Base-by-base conservation (phyloP, 495 filamentous ascomycete genomes). In the Patellaria atrata region DNA sequence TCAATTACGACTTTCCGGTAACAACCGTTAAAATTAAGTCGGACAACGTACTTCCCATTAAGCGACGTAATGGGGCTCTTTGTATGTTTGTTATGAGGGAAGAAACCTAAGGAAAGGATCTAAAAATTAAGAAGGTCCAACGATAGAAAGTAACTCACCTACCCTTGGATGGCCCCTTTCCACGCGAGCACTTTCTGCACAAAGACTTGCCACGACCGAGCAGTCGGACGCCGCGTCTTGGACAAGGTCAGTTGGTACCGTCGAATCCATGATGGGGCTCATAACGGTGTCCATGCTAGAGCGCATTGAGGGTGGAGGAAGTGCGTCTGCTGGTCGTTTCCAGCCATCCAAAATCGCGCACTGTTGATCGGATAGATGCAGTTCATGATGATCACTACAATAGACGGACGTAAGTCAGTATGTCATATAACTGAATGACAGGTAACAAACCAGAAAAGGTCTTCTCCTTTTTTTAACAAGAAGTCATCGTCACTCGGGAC, bases 221-320 rank as follows among this genome's bases (percentile, higher is more conserved):
- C 89, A 99, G 48, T 99, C 89, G 2, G 85, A 85, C 13, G 87
- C 77, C 25, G 91, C 67, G 52, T 96, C 89, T 58, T 99, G 89
- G 4, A 92, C 82, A 9, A 99, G 64, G 53, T 96, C 91, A 32
- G 74, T 67, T 23, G 64, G 63, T 1, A 57, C 46, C 3, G 50
- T 49, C 1, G 67, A 57, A 16, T 52, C 43, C 75, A 83, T 84
- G 10, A 67, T 48, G 21, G 64, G 61, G 9, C 55, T 47, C 1
- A 50, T 26, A 3, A 41, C 35, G n/a, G 43, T 19, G n/a, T 37
- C 33, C 10, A 30, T 31, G 15, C 37, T 46, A 7, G 50, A 38
- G 43, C 39, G 54, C 44, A 38, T 45, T 20, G 41, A 40, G 1
- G 54, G 52, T 5, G 58, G 49, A 36, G 51, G 40, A 56, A 58